Conservation (phyloP, 2,329 filamentous ascomycete genomes). For the Pseudogymnoascus destructans region DNA sequence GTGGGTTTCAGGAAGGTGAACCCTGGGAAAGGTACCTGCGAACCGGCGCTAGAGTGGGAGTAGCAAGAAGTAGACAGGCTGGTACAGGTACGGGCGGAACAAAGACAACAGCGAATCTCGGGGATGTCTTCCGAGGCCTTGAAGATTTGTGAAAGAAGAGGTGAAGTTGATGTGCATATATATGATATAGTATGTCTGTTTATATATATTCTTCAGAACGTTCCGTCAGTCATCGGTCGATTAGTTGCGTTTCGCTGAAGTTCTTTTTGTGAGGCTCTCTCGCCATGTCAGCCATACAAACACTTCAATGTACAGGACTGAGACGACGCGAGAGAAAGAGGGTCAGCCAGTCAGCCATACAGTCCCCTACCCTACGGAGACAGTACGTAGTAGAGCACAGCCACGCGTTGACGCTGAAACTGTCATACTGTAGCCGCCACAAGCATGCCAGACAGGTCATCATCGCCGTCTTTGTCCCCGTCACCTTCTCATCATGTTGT, state of each 20-base stretch:
- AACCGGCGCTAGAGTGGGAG: constrained; percentile 2
- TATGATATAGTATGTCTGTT: background rate
- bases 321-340: constrained; percentile 1
- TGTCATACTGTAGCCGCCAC: background rate
- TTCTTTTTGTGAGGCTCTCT: constrained; percentile 3
- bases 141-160: background rate
- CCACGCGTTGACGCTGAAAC: background rate
- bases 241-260: background rate
- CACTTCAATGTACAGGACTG: background rate
- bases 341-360: background rate
- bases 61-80: background rate
- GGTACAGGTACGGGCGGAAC: background rate
- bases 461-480: background rate
- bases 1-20: constrained; percentile 4
- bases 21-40: background rate
- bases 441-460: background rate
- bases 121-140: background rate
- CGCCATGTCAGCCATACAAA: background rate
- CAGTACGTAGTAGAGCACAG: background rate
- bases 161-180: background rate
- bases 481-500: background rate
- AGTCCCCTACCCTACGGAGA: background rate
- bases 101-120: background rate
- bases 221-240: background rate
- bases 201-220: background rate